Evolutionary conservation across 179 eudicot species (phyloP), one percentile per base, ranked within the genome.

Genomic region (Pouteria campechiana): DNA sequence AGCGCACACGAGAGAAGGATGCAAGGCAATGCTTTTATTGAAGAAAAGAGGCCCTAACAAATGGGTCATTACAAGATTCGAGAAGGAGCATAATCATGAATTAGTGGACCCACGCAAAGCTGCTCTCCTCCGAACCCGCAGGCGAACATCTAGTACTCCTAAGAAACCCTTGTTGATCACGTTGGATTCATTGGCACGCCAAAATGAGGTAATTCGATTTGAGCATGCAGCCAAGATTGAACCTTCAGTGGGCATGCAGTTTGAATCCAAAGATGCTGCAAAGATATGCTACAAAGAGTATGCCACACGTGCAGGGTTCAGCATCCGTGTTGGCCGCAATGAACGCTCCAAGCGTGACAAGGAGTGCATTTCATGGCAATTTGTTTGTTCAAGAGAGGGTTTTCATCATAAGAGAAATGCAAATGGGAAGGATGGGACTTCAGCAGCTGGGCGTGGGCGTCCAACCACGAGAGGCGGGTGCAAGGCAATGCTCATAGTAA

Each of bases 391-490:
- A 17, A 25, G 54, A 37, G 44, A 49, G 38, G 54, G 54, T 17
- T 37, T 49, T 27, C 27, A 27, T 49, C 44, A 34, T 3, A 35
- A 34, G 7, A 49, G 38, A 24, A 43, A 27, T 37, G n/a, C 35
- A 2, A 17, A 24, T 37, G 19, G 43, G 28, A 37, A 37, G 27
- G 44, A 49, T 3, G 44, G 33, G 2, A 18, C 44, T 40, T 58
- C 57, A 24, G 58, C 66, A 27, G 44, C 44, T 3, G n/a, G n/a
- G n/a, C n/a, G n/a, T n/a, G n/a, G n/a, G n/a, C 25, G 44, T 17
- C 44, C 35, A 25, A 49, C 28, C 19, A 49, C 54, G 38, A 49
- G 54, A 37, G 54, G 37, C 36, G 54, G 54, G 25, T 49, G 54
- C 28, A 49, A 49, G 19, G 54, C 54, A 0, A 36, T 49, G 54